Base-by-base conservation (phyloP, 495 filamentous ascomycete genomes). In the Penicillium malachiteum region DNA sequence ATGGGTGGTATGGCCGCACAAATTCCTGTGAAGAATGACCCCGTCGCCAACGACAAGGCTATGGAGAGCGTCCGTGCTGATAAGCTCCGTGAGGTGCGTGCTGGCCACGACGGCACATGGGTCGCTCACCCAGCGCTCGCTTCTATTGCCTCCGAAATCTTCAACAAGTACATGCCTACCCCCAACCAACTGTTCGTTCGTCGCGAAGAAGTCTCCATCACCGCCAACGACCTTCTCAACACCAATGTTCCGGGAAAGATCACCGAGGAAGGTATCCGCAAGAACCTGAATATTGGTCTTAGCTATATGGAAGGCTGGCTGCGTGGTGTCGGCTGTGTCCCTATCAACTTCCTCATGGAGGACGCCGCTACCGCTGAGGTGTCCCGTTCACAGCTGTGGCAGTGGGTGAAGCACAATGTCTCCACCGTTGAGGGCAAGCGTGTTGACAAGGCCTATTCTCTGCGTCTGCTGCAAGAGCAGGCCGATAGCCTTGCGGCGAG, bases 1-100 rank as follows among this genome's bases (percentile, higher is more conserved):
- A 99, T 99, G 94, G 93, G 94, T 61, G 94, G 94, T 60, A 98
- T 98, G 94, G 94, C 95, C 17, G 94, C 94, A 11, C 95, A 97
- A 74, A 99, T 99, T 68, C 94, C 94, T 33, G 95, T 97, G 78
- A 99, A 99, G 78, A 87, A 92, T 71, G 86, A 97, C 71, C 81
- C 84, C 53, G 87, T 81, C 46, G 92, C 91, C 60, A 97, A 97
- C 74, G 92, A 95, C 66, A 86, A 84, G 65, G 92, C 93, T 40
- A 97, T 99, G 95, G 89, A 89, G 59, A 87, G 84, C 55, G 94
- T 99, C 21, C 86, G 89, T 39, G 88, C 88, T 40, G 94, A 99
- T 75, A 99, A 99, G 82, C 85, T 99, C 51, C 90, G 94, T 34
- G 94, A 99, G 77, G 94, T 90, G 47, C 86, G 87, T 56, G 95